Evolutionary conservation across 495 filamentous ascomycete genomes (phyloP).

Genomic region (Parathielavia appendiculata): DNA sequence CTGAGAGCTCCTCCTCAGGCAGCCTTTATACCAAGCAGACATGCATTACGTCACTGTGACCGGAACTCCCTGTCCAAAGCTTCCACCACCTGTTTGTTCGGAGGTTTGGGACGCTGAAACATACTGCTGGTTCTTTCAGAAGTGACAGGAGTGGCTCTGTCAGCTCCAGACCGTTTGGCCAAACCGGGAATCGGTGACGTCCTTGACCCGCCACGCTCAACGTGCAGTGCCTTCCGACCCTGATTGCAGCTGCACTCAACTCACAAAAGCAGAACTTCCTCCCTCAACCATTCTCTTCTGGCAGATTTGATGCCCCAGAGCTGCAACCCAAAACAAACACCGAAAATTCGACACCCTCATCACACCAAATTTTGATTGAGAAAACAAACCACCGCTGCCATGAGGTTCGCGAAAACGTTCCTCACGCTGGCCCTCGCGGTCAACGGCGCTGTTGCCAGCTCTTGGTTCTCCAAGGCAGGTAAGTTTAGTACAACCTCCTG

Average conservation of each 20-base stretch:
- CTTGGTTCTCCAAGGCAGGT: conserved; percentile 83
- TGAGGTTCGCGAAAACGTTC: conserved; percentile 70
- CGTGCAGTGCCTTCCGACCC: not conserved
- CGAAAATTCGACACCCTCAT: conserved; percentile 1
- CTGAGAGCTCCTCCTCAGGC: not conserved
- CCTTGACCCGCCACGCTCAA: conserved; percentile 18
- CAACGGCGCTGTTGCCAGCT: conserved; percentile 61
- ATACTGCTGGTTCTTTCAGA: not conserved
- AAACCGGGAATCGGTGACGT: conserved; percentile 27
- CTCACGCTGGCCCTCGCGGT: conserved; percentile 66
- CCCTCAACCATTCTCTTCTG: not conserved
- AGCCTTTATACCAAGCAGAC: not conserved
- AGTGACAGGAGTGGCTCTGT: not conserved
- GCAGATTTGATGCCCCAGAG: conserved; percentile 10
- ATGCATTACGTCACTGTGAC: conserved; percentile 12
- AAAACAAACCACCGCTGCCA: conserved; percentile 35
- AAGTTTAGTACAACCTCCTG: conserved; percentile 29
- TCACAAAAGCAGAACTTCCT: conserved; percentile 12
- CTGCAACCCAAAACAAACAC: conserved; percentile 8
- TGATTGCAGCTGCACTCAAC: not conserved
- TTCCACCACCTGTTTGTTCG: not conserved
- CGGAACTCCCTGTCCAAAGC: conserved; percentile 8
- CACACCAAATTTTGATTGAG: conserved; percentile 6
- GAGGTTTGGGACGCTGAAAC: not conserved
- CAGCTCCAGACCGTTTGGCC: conserved; percentile 4